Base-by-base conservation (phyloP, 2,329 filamentous ascomycete species). In the Colletotrichum spinosum region DNA sequence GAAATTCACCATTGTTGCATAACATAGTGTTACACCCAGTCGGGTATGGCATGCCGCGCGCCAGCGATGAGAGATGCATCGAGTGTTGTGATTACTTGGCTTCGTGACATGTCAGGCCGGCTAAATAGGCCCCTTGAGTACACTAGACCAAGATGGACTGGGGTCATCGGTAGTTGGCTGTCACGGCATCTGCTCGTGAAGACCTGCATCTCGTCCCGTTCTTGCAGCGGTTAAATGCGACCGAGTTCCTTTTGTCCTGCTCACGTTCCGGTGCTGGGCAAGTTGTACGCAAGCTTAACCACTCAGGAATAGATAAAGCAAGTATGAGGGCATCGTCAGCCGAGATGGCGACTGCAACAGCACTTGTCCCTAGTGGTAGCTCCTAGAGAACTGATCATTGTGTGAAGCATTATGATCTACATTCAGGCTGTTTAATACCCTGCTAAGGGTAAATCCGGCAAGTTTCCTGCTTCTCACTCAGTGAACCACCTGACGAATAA, bases 141-240 rank as follows among this genome's bases (percentile, higher is more conserved):
- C 4, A 5, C 15, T 39, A 12, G 39, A 17, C 7, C 45, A 12
- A 11, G 13, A n/a, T 7, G 35, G 37, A 50, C 55, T 10, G 38
- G 55, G 25, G 55, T 58, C 3, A 34, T 17, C 39, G 9, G 17
- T 37, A 50, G 34, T 8, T 25, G 45, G 42, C 37, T 7, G 17
- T 12, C 17, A 33, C 25, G 46, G 46, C 38, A 37, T 17, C 17
- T 41, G 17, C 8, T 25, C 12, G 35, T 44, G n/a, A 35, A 42
- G 46, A 58, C 44, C 46, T 41, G 2, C 45, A 57, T 50, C 4
- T 9, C 17, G 7, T 50, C 37, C 55, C 46, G 46, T 33, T 13
- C 46, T 44, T 58, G 55, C 55, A 50, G 55, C 55, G 45, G 45
- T n/a, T 39, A 42, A 50, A 51, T 35, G 17, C 17, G 17, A 44